phyloP scores from a whole-genome alignment of 768 basidiomycete species.

The Trametes coccinea region DNA sequence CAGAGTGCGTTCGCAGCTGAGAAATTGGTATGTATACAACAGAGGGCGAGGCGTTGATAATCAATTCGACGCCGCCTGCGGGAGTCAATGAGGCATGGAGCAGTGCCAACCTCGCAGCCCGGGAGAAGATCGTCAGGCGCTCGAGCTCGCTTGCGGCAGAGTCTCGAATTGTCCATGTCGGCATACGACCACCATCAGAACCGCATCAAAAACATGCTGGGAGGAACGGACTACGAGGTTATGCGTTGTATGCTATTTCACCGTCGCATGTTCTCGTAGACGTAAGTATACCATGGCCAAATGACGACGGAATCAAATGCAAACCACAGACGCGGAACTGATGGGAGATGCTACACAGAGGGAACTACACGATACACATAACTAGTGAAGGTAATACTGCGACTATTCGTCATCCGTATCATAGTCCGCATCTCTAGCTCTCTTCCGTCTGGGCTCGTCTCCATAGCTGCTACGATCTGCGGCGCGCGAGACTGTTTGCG shows the following conservation, averaged over 20 bases:
- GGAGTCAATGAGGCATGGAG: slow-evolving; percentile 17
- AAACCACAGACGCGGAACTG: too few species aligned
- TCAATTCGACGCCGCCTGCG: slow-evolving; percentile 3
- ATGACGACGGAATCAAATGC: too few species aligned
- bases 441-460: slow-evolving; percentile 20
- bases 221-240: too few species aligned
- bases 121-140: neutral
- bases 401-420: slow-evolving; percentile 15
- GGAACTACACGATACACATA: too few species aligned
- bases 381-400: too few species aligned
- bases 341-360: too few species aligned
- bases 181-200: too few species aligned
- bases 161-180: neutral
- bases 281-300: too few species aligned
- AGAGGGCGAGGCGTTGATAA: too few species aligned
- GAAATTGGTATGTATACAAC: neutral
- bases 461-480: slow-evolving; percentile 10
- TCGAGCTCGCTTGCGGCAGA: neutral
- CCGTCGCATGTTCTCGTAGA: too few species aligned
- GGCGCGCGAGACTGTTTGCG: slow-evolving; percentile 29
- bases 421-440: slow-evolving; percentile 13
- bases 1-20: neutral
- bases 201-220: too few species aligned
- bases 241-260: too few species aligned
- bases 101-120: neutral